Percentiles rank a stretch among this genome's conserved stretches.
phyloP scores from a whole-genome alignment of 257 asterid species.

The Pogostemon cablin region DNA sequence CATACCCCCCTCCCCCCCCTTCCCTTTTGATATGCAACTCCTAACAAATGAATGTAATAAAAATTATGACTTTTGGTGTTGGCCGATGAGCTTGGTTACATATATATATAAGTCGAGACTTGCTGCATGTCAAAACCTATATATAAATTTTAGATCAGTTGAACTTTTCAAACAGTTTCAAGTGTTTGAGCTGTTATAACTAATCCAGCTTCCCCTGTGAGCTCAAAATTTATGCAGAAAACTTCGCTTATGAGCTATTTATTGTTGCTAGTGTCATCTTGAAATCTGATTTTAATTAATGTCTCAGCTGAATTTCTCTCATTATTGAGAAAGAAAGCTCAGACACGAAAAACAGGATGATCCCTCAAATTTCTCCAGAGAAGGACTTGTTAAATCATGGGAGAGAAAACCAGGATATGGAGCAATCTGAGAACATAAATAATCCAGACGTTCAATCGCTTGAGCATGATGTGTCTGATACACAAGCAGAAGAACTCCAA shows the following conservation, averaged over 20 bases:
- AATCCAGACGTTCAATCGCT: constrained; percentile 24
- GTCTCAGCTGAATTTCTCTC: constrained; percentile 28
- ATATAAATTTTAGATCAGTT: neutral
- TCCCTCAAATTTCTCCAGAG: constrained; percentile 27
- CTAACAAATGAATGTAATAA: neutral
- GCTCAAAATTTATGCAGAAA: neutral
- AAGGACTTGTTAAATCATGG: constrained; percentile 23
- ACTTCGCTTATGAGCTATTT: constrained; percentile 1
- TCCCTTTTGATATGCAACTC: neutral
- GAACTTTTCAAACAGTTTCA: neutral
- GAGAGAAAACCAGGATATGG: constrained; percentile 22
- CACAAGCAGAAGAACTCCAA: constrained; percentile 27
- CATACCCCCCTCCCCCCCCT: neutral
- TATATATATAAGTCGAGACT: constrained; percentile 6
- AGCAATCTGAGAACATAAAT: constrained; percentile 20
- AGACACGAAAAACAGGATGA: constrained; percentile 25
- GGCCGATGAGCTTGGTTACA: neutral
- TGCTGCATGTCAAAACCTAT: neutral
- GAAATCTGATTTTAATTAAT: constrained; percentile 18
- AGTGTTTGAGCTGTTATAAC: constrained; percentile 4
- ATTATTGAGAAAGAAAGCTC: constrained; percentile 44
- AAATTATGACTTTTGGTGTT: neutral
- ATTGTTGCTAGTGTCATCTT: neutral
- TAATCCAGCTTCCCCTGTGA: neutral
- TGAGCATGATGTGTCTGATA: constrained; percentile 33